Conservation (phyloP, 345 rosid genomes). For the Gossypium rotundifolium region DNA sequence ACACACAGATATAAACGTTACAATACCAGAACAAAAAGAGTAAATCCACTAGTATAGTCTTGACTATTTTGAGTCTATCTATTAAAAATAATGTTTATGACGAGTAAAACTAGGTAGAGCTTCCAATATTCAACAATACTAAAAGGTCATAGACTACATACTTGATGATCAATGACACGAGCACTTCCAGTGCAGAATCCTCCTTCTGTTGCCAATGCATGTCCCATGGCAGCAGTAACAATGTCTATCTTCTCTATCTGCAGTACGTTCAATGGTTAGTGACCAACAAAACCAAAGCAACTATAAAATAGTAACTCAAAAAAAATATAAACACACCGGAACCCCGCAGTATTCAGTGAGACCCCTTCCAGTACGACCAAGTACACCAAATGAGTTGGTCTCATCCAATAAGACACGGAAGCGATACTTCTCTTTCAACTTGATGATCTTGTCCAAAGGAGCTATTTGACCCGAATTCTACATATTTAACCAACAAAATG, state of each 20-base stretch:
- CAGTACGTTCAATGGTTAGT: not conserved
- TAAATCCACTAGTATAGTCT: no score
- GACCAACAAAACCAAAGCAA: conserved; percentile 17
- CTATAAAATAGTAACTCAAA: not conserved
- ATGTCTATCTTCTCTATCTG: conserved; percentile 96
- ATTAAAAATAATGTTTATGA: not conserved
- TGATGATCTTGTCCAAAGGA: conserved; percentile 82
- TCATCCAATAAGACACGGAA: conserved; percentile 93
- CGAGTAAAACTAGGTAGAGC: not conserved
- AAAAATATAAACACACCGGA: conserved; percentile 48
- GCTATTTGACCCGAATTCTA: conserved; percentile 97
- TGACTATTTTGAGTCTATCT: not conserved
- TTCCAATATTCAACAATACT: not conserved
- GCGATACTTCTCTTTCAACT: conserved; percentile 78
- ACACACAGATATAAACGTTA: no score
- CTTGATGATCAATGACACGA: conserved; percentile 89
- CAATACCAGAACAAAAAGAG: no score
- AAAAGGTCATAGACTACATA: conserved; percentile 21
- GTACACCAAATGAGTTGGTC: conserved; percentile 95
- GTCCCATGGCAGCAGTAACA: conserved; percentile 94
- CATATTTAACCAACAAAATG: conserved; percentile 7
- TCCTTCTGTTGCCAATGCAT: conserved; percentile 92
- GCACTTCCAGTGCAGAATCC: conserved; percentile 98
- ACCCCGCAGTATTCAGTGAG: conserved; percentile 74
- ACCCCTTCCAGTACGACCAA: conserved; percentile 85